These are phyloP conservation scores for Phoenix dactylifera DNA, from an alignment of 176 grass and related monocot genomes.

Conservation along the genomic window DNA sequence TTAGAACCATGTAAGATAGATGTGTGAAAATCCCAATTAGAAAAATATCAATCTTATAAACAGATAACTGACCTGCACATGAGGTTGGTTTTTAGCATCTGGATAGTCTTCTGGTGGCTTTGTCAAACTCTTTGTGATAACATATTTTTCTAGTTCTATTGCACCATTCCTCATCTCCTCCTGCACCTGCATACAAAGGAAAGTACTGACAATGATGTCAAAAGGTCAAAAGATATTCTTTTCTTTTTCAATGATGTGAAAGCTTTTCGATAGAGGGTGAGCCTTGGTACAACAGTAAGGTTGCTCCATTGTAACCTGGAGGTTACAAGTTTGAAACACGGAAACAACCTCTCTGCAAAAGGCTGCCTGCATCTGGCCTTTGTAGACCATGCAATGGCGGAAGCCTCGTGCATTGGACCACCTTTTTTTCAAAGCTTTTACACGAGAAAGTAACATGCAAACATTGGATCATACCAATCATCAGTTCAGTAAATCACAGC, in stretches of 20 bases:
- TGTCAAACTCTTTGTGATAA: constrained; percentile 93
- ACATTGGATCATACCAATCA: too few species aligned
- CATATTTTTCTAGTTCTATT: constrained; percentile 88
- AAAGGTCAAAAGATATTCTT: not conserved
- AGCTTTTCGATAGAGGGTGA: too few species aligned
- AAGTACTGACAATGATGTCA: not conserved
- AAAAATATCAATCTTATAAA: not conserved
- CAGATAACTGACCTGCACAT: constrained; percentile 72
- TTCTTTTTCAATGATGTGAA: too few species aligned
- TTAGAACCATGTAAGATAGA: constrained; percentile 1
- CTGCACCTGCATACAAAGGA: constrained; percentile 51
- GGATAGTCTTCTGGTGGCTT: constrained; percentile 93
- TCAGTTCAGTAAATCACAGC: not conserved
- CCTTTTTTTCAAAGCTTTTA: too few species aligned
- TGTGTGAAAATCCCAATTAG: constrained; percentile 1
- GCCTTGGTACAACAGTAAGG: too few species aligned
- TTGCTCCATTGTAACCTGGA: too few species aligned
- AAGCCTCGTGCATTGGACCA: too few species aligned
- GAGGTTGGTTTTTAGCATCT: constrained; percentile 98
- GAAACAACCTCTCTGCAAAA: too few species aligned
- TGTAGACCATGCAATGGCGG: too few species aligned
- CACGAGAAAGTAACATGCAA: too few species aligned
- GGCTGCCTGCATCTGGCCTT: too few species aligned
- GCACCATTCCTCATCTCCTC: constrained; percentile 83
- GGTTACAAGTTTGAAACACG: too few species aligned